Base-by-base conservation (phyloP, 176 grass and related monocot species). In the Oryza brachyantha region DNA sequence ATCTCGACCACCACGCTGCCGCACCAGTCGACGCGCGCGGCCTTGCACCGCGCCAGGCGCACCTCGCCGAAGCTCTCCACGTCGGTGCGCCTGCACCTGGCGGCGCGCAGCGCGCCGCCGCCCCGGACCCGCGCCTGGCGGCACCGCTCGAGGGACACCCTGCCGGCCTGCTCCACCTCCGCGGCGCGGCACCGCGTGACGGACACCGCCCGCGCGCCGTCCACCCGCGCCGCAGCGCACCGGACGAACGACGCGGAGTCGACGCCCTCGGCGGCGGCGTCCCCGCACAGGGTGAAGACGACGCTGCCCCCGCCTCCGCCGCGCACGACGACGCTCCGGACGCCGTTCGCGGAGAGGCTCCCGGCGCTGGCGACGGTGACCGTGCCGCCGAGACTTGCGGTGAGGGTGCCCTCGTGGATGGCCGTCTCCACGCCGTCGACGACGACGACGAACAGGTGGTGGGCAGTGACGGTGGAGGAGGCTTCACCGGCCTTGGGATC, bases 1-100 rank as follows among this genome's bases (percentile, higher is more conserved):
- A 43, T 67, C 27, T 77, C 73, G n/a, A 93, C 77, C 48, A 83
- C 70, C 13, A 93, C 46, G 70, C 70, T 74, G 29, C 90, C 84
- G 46, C 80, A 89, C 87, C 91, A 93, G 84, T 93, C 80, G 17
- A 76, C 40, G 29, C 80, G 64, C 32, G 75, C 75, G 7, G n/a
- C 72, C 71, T 64, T 90, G 65, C 86, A 90, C 10, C 80, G 72
- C 0, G 24, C 74, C 5, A 93, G 73, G 28, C 48, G 64, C 64
- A 80, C 87, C 63, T 77, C 82, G 87, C 84, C 81, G 73, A 85
- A 90, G 76, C 91, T 93, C 71, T 86, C 91, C 11, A 90, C 62
- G 50, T 90, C 62, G 12, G 84, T 77, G n/a, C 81, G 57, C 26
- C 78, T 76, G 87, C 90, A 93, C 62, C 84, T 69, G 37, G 22